phyloP scores from a whole-genome alignment of 78 protist genomes.

The Polysphondylium violaceum region DNA sequence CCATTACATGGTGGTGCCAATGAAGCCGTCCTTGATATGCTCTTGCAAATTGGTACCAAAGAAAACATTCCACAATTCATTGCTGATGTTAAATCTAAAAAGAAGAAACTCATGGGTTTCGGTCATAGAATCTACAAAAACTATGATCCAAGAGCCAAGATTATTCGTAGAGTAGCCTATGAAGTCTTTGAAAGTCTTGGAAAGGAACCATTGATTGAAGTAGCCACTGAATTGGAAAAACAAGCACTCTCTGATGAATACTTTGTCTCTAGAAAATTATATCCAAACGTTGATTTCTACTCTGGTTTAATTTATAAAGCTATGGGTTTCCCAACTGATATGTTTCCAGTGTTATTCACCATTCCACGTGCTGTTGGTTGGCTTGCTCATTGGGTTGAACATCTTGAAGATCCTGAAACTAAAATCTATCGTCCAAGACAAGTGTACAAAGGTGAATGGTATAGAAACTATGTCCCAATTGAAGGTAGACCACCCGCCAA shows the following conservation, averaged over 20 bases:
- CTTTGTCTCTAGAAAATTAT: conserved; percentile 86
- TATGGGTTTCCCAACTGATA: conserved; percentile 87
- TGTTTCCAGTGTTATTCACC: conserved; percentile 83
- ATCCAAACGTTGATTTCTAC: conserved; percentile 91
- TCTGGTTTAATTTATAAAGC: conserved; percentile 74
- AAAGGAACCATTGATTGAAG: conserved; percentile 69
- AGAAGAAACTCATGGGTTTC: conserved; percentile 86
- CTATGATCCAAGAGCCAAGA: conserved; percentile 91
- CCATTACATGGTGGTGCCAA: conserved; percentile 93
- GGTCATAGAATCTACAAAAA: conserved; percentile 92
- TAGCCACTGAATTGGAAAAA: conserved; percentile 84
- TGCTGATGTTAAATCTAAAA: conserved; percentile 71
- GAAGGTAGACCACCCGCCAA: conserved; percentile 69
- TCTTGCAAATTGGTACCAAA: conserved; percentile 85
- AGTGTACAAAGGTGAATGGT: conserved; percentile 57
- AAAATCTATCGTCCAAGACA: conserved; percentile 78
- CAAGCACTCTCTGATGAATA: conserved; percentile 82
- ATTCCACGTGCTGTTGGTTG: conserved; percentile 85
- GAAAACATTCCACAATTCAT: conserved; percentile 70
- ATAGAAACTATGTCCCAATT: conserved; percentile 37
- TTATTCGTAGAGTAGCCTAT: conserved; percentile 46
- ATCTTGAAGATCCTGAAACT: conserved; percentile 63
- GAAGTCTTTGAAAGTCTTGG: conserved; percentile 62
- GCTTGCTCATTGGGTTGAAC: conserved; percentile 86
- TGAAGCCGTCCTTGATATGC: conserved; percentile 89